phyloP scores from a whole-genome alignment of 176 grass and related monocot genomes.

The Typha latifolia region DNA sequence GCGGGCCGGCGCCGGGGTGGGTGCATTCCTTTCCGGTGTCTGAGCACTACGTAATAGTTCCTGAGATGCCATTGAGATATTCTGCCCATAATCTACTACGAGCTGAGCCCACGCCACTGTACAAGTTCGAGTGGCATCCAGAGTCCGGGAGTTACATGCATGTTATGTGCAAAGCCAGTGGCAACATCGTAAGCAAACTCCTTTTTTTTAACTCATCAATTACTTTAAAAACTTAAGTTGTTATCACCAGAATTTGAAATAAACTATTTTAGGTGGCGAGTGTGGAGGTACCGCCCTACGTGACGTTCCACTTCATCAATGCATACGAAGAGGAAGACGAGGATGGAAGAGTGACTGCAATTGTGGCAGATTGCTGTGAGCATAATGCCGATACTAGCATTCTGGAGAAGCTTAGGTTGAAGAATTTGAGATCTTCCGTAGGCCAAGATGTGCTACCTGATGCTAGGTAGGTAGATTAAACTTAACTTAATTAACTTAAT shows the following conservation, averaged over 20 bases:
- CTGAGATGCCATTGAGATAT: constrained; percentile 96
- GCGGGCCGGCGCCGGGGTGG: constrained; percentile 82
- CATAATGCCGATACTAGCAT: constrained; percentile 79
- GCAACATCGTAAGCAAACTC: constrained; percentile 47
- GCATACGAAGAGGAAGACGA: constrained; percentile 83
- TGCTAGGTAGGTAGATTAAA: constrained; percentile 44
- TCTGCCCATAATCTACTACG: constrained; percentile 75
- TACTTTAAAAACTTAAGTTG: no score
- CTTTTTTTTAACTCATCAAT: neutral
- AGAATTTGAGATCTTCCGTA: constrained; percentile 46
- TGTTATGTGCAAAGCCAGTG: constrained; percentile 95
- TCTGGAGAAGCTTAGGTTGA: constrained; percentile 79
- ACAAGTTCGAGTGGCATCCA: constrained; percentile 97
- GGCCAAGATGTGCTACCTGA: constrained; percentile 80
- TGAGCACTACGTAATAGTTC: constrained; percentile 80
- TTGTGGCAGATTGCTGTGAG: constrained; percentile 93
- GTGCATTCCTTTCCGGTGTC: constrained; percentile 95
- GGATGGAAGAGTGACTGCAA: constrained; percentile 63
- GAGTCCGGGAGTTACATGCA: constrained; percentile 86
- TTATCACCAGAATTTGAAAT: no score
- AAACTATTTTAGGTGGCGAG: constrained; percentile 81
- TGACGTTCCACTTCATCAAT: constrained; percentile 99
- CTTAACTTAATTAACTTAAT: constrained; percentile 1
- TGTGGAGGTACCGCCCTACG: constrained; percentile 86
- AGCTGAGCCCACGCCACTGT: constrained; percentile 89